Evolutionary conservation across 1,284 basidiomycete genomes (phyloP).

Genomic region (Ustilago esculenta): DNA sequence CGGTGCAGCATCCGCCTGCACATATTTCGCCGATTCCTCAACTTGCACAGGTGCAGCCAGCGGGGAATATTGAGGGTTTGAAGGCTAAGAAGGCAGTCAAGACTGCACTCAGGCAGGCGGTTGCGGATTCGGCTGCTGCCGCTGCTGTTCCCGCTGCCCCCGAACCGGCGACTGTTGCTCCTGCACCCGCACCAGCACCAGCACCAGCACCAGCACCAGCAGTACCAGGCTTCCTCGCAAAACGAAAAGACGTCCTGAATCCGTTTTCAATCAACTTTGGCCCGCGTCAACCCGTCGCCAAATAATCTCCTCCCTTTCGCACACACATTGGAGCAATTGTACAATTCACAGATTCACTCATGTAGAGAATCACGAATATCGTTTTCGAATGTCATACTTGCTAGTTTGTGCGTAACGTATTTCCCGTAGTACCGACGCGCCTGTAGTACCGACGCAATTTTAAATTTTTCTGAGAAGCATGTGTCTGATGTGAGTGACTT

Average conservation of each 20-base stretch:
- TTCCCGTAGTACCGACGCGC: no score
- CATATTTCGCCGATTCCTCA: conserved; percentile 23
- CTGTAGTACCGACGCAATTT: no score
- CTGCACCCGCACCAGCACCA: conserved; percentile 10
- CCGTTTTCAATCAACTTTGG: conserved; percentile 46
- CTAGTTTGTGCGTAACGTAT: no score
- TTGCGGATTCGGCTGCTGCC: conserved; percentile 19
- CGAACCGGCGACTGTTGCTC: conserved; percentile 6
- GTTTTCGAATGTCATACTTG: no score
- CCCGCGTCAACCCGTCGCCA: conserved; percentile 20
- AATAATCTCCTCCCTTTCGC: conserved; percentile 7
- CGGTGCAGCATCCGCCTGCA: conserved; percentile 14
- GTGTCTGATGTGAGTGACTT: no score
- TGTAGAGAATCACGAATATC: no score
- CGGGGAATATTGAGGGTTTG: conserved; percentile 1
- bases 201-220: conserved; percentile 2
- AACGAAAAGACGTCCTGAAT: conserved; percentile 37
- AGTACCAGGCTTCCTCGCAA: conserved; percentile 14
- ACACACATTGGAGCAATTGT: no score
- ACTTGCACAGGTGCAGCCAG: neutral
- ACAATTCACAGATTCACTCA: no score
- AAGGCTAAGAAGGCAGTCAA: conserved; percentile 38
- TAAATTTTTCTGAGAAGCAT: no score
- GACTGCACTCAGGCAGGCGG: conserved; percentile 29
- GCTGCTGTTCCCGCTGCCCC: conserved; percentile 4